Conservation (phyloP, 1,139 yeast genomes). For the Kodamaea sp. region DNA sequence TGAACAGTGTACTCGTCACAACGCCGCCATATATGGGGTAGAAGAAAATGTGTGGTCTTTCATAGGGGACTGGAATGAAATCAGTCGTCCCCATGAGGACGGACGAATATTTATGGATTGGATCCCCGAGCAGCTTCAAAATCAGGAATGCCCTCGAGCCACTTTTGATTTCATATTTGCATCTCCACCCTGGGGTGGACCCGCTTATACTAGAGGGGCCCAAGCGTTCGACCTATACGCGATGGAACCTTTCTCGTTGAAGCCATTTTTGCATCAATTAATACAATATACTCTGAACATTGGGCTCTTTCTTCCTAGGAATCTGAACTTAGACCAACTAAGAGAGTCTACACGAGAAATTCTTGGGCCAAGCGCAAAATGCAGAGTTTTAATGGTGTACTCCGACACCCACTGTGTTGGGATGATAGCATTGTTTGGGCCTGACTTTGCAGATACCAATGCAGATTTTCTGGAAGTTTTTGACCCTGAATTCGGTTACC, state of each 20-base stretch:
- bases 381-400: slow-evolving; percentile 51
- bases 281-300: slow-evolving; percentile 50
- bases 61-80: slow-evolving; percentile 58
- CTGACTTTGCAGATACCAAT: slow-evolving; percentile 3
- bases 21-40: slow-evolving; percentile 71
- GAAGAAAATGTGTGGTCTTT: slow-evolving; percentile 47
- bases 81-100: slow-evolving; percentile 26
- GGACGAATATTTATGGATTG: slow-evolving; percentile 24
- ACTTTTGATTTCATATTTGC: slow-evolving; percentile 69
- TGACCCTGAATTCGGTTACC: slow-evolving; percentile 3
- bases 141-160: slow-evolving; percentile 15
- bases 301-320: slow-evolving; percentile 76
- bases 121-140: slow-evolving; percentile 28
- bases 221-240: slow-evolving; percentile 16
- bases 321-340: slow-evolving; percentile 60
- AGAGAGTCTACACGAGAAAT: slow-evolving; percentile 45
- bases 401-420: slow-evolving; percentile 52
- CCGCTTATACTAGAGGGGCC: slow-evolving; percentile 48
- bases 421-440: slow-evolving; percentile 62
- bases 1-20: slow-evolving; percentile 66
- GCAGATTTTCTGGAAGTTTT: slow-evolving; percentile 4
- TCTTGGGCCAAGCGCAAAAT: slow-evolving; percentile 44
- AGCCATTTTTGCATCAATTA: slow-evolving; percentile 45
- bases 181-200: slow-evolving; percentile 99
- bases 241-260: slow-evolving; percentile 53